phyloP scores from a whole-genome alignment of 495 filamentous ascomycete genomes.

The Tetracladium marchalianum region DNA sequence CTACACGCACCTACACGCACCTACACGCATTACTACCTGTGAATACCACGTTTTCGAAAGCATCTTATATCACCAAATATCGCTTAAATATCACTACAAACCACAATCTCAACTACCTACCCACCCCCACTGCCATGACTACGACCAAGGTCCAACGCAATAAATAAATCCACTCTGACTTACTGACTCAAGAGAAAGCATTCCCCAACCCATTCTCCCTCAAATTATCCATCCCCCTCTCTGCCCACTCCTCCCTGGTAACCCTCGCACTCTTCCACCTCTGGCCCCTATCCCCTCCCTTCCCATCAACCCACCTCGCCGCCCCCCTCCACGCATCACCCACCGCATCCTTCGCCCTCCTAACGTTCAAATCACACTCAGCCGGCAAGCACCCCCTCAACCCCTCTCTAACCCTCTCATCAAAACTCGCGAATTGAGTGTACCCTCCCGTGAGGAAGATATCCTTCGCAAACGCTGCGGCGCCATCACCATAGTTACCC shows the following conservation, averaged over 20 bases:
- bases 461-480: conserved; percentile 62
- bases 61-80: too few species aligned
- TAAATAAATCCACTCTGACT: too few species aligned
- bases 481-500: conserved; percentile 33
- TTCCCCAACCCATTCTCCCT: conserved; percentile 85
- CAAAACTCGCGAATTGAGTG: conserved; percentile 75
- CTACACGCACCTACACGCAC: too few species aligned
- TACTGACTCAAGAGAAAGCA: conserved; percentile 34
- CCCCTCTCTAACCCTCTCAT: conserved; percentile 67
- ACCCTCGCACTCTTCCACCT: conserved; percentile 42
- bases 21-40: too few species aligned
- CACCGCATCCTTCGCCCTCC: conserved; percentile 61
- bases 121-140: too few species aligned
- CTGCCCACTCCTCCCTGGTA: conserved; percentile 66
- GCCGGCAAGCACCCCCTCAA: conserved; percentile 62
- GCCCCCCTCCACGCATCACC: conserved; percentile 91
- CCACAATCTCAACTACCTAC: too few species aligned
- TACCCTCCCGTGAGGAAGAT: conserved; percentile 95
- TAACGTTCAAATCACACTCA: conserved; percentile 50
- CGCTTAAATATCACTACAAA: too few species aligned
- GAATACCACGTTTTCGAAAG: too few species aligned
- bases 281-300: conserved; percentile 16
- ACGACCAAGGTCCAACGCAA: too few species aligned
- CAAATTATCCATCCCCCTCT: conserved; percentile 78
- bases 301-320: conserved; percentile 53